Base-by-base conservation (phyloP, 495 filamentous ascomycete species). In the Neurospora africana region DNA sequence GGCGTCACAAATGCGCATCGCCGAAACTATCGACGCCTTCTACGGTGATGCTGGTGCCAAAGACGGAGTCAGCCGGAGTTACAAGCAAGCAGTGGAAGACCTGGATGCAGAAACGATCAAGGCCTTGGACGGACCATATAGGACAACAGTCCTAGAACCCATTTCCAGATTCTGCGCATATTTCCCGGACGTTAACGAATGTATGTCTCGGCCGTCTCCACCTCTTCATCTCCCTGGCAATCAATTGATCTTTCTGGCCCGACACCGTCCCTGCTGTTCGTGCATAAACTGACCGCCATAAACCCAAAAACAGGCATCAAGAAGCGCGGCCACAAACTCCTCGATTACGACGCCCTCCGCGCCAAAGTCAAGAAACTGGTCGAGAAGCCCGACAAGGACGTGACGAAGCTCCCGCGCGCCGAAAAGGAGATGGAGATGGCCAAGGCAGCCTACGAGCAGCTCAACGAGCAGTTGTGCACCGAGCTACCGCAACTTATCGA, bases 351-450 rank as follows among this genome's bases (percentile, higher is more conserved):
- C 82, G 88, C 93, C 38, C 91, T 97, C 83, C 92, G 95, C 65
- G 92, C 94, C 67, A 95, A 94, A 79, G 95, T 98, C 72, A 97
- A 97, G 87, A 95, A 93, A 81, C 87, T 99, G 6, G 93, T 92
- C 74, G 96, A 99, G 83, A 98, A 98, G 84, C 95, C 95, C 47
- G 95, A 99, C 86, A 99, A 99, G 85, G 95, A 99, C 78, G 91
- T 91, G 27, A 92, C 92, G 35, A 98, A 98, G 82, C 88, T 99
- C 23, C 95, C 95, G 0, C 90, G 94, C 65, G 91, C 93, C 4
- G 95, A 99, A 81, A 94, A 95, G 80, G 95, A 99, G 80, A 87
- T 92, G 78, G 94, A 98, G 75, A 91, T 97, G 84, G 93, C 95
- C 71, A 95, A 91, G 81, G 89, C 90, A 37, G 92, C 93, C 27